These are phyloP conservation scores for Nephromyces sp. DNA, from an alignment of 169 alveolate species.

Conservation along the genomic window DNA sequence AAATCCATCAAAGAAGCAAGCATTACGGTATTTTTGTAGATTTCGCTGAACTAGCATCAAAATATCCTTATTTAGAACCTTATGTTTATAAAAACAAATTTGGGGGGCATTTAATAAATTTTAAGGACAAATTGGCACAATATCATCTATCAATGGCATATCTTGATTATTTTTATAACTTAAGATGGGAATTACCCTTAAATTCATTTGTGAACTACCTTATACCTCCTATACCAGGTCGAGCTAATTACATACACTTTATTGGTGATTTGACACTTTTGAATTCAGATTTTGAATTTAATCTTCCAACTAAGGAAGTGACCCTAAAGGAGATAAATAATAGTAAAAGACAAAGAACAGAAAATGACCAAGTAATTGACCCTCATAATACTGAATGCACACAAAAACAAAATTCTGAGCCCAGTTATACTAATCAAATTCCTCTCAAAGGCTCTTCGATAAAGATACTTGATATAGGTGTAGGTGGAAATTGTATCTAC, in stretches of 20 bases:
- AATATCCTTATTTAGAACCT: not conserved
- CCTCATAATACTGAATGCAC: not conserved
- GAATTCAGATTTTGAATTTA: not conserved
- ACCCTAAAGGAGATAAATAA: not conserved
- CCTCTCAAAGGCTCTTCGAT: constrained; percentile 34
- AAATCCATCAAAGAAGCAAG: constrained; percentile 26
- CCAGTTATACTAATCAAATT: not conserved
- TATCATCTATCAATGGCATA: not conserved
- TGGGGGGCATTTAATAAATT: not conserved
- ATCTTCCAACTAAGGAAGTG: not conserved
- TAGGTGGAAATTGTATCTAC: constrained; percentile 47
- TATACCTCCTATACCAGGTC: constrained; percentile 41
- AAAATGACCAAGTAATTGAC: not conserved
- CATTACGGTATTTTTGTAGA: constrained; percentile 5
- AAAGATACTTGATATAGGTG: constrained; percentile 41
- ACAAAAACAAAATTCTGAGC: not conserved
- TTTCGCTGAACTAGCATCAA: constrained; percentile 3
- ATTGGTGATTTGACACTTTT: constrained; percentile 40
- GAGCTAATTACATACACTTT: constrained; percentile 48
- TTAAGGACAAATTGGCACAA: not conserved
- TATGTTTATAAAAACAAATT: not conserved
- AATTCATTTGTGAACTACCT: not conserved
- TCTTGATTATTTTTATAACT: constrained; percentile 5
- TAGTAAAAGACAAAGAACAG: not conserved
- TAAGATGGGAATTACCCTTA: constrained; percentile 2